A percentile compares a stretch with the other conserved stretches of the same genome.
phyloP scores from a whole-genome alignment of 306 rosid species.

The Senna tora region DNA sequence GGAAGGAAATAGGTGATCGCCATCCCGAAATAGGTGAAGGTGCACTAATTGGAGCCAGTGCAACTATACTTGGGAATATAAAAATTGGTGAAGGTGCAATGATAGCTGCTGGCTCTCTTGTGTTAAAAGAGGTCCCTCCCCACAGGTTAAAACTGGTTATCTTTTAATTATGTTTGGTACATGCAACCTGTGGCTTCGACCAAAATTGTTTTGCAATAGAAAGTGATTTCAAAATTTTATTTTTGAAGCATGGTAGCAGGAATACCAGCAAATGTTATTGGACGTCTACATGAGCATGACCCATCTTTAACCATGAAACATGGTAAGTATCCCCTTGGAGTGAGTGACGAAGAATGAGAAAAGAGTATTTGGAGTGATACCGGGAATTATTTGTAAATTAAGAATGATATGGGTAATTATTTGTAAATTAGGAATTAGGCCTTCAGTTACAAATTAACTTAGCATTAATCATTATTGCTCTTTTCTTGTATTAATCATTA shows the following conservation, averaged over 20 bases:
- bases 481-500: background rate
- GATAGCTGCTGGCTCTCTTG: conserved; percentile 91
- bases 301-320: conserved; percentile 97
- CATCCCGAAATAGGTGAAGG: conserved; percentile 95
- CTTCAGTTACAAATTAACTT: background rate
- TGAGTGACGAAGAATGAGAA: background rate
- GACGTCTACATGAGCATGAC: conserved; percentile 62
- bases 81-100: conserved; percentile 81
- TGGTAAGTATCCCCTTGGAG: conserved; percentile 55
- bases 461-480: background rate
- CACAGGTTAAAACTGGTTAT: conserved; percentile 57
- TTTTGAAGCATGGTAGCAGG: conserved; percentile 84
- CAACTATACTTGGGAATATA: conserved; percentile 86
- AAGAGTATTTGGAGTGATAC: background rate
- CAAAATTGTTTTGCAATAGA: conserved; percentile 14
- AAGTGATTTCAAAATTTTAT: conserved; percentile 27
- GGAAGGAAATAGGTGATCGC: conserved; percentile 86
- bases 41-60: conserved; percentile 86
- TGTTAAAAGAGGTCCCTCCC: conserved; percentile 78
- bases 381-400: background rate
- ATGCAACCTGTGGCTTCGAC: conserved; percentile 14
- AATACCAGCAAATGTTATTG: conserved; percentile 79
- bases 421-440: background rate
- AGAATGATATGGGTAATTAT: background rate
- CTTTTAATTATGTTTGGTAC: conserved; percentile 12